A percentile compares a stretch with the other conserved stretches of the same genome.
Conservation (phyloP, 345 rosid species). For the Aurinia saxatilis region DNA sequence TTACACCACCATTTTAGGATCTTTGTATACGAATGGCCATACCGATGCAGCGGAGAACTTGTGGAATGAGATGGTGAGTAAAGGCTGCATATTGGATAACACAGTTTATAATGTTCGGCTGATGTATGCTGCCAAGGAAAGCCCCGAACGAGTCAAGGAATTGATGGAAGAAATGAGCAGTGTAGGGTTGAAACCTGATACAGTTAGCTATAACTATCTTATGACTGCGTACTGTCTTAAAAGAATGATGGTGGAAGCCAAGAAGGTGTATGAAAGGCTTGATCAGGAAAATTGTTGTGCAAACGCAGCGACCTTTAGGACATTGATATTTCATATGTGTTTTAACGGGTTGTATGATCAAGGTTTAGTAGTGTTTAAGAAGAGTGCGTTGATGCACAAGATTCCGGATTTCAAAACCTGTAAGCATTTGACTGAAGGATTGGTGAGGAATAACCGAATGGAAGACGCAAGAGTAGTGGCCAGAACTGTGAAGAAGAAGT, state of each 20-base stretch:
- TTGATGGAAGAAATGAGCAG: slow-evolving; percentile 57
- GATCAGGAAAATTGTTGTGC: slow-evolving; percentile 40
- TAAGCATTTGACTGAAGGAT: slow-evolving; percentile 58
- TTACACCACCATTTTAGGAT: slow-evolving; percentile 46
- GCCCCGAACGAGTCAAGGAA: slow-evolving; percentile 43
- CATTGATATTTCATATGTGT: slow-evolving; percentile 57
- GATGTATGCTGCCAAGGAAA: slow-evolving; percentile 30
- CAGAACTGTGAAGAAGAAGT: slow-evolving; percentile 53
- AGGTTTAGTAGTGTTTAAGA: slow-evolving; percentile 53
- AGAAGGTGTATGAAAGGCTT: slow-evolving; percentile 53
- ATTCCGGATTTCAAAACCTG: slow-evolving; percentile 57
- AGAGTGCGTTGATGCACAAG: slow-evolving; percentile 50
- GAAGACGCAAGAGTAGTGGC: slow-evolving; percentile 63
- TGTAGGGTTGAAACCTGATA: slow-evolving; percentile 55
- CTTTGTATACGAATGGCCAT: slow-evolving; percentile 46
- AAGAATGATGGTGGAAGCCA: slow-evolving; percentile 64
- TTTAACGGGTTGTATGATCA: slow-evolving; percentile 41
- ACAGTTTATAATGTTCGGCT: slow-evolving; percentile 59
- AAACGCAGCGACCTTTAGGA: slow-evolving; percentile 62
- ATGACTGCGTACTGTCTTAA: slow-evolving; percentile 52
- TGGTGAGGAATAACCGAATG: slow-evolving; percentile 53
- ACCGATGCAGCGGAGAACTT: slow-evolving; percentile 45
- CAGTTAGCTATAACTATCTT: slow-evolving; percentile 56
- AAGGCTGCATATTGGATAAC: slow-evolving; percentile 52
- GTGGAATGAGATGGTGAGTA: slow-evolving; percentile 55